Conservation (phyloP, 108 stramenopile genomes). For the Mediolabrus comicus region DNA sequence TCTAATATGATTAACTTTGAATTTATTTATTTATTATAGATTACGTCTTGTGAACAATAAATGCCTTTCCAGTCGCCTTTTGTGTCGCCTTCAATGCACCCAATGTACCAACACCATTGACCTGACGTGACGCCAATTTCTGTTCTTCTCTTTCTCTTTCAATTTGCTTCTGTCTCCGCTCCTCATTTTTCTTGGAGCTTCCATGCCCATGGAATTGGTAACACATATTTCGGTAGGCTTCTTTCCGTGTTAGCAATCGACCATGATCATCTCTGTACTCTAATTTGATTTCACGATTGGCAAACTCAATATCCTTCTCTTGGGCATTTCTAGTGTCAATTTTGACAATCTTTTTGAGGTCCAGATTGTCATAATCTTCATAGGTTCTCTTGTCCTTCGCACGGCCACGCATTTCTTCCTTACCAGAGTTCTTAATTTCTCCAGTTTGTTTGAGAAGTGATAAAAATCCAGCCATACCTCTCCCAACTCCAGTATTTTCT, state of each 20-base stretch:
- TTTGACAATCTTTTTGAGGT: slow-evolving; percentile 78
- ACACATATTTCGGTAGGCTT: slow-evolving; percentile 94
- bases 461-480: slow-evolving; percentile 79
- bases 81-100: slow-evolving; percentile 89
- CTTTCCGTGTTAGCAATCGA: slow-evolving; percentile 89
- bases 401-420: slow-evolving; percentile 83
- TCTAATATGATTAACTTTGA: no score
- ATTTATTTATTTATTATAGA: neutral
- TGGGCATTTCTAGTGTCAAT: slow-evolving; percentile 56
- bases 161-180: slow-evolving; percentile 80
- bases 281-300: slow-evolving; percentile 87
- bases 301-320: slow-evolving; percentile 78
- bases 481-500: slow-evolving; percentile 57
- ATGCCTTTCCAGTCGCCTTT: slow-evolving; percentile 90
- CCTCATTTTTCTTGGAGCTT: slow-evolving; percentile 92
- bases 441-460: slow-evolving; percentile 81
- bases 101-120: slow-evolving; percentile 62
- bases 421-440: slow-evolving; percentile 66
- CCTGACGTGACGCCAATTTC: slow-evolving; percentile 52
- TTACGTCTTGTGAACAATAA: slow-evolving; percentile 86
- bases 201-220: slow-evolving; percentile 98
- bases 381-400: slow-evolving; percentile 90
- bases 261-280: slow-evolving; percentile 97
- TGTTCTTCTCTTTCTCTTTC: slow-evolving; percentile 75
- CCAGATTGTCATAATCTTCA: slow-evolving; percentile 78